phyloP scores from a whole-genome alignment of 805 yeast genomes.

The Candida loeiensis region DNA sequence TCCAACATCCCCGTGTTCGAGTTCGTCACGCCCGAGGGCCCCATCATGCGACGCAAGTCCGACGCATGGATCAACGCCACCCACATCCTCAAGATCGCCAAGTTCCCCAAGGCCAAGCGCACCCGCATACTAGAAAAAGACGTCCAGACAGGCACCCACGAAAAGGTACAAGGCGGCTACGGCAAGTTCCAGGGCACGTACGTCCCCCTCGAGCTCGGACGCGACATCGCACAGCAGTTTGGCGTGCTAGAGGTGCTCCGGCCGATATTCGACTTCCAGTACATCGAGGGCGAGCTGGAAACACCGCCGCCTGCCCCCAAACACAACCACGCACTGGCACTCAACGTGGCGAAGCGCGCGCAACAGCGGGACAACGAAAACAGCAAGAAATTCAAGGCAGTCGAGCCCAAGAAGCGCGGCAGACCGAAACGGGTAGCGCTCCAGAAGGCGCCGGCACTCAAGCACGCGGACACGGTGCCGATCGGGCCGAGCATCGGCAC shows the following conservation, averaged over 20 bases:
- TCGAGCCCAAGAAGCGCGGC: slow-evolving; percentile 35
- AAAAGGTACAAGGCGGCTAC: slow-evolving; percentile 70
- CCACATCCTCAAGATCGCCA: slow-evolving; percentile 65
- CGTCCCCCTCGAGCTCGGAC: slow-evolving; percentile 41
- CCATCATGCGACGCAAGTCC: slow-evolving; percentile 60
- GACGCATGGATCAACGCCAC: slow-evolving; percentile 73
- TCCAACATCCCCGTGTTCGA: slow-evolving; percentile 70
- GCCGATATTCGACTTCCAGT: slow-evolving; percentile 26
- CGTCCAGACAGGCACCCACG: slow-evolving; percentile 60
- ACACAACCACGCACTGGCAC: slow-evolving; percentile 45
- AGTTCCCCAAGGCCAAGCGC: slow-evolving; percentile 60
- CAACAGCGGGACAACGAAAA: slow-evolving; percentile 9
- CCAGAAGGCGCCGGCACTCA: slow-evolving; percentile 23
- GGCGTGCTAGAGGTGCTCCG: slow-evolving; percentile 49
- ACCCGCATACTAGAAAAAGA: slow-evolving; percentile 63
- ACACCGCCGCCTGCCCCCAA: slow-evolving; percentile 48
- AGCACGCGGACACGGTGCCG: slow-evolving; percentile 34
- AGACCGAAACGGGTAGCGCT: slow-evolving; percentile 34
- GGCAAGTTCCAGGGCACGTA: slow-evolving; percentile 61
- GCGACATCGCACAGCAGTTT: slow-evolving; percentile 36
- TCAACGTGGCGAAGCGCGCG: slow-evolving; percentile 34
- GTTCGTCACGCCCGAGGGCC: slow-evolving; percentile 64
- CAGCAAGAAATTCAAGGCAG: slow-evolving; percentile 13
- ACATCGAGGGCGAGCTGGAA: slow-evolving; percentile 37
- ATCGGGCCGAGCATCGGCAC: slow-evolving; percentile 34